Evolutionary conservation across 176 grass and related monocot species (phyloP), one percentile per base, ranked within the genome.

Genomic region (Thalia dealbata): DNA sequence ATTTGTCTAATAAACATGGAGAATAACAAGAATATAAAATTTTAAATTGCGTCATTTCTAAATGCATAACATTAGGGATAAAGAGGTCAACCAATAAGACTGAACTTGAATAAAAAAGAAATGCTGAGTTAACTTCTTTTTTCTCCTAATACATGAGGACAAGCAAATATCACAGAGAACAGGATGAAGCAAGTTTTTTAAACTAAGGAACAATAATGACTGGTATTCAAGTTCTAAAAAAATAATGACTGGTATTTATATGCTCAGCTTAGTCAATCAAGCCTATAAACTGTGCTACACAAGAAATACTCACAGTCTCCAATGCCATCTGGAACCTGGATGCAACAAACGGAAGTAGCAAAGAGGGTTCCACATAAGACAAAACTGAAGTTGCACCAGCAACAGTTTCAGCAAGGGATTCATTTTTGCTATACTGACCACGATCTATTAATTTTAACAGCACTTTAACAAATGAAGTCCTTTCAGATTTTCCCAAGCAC

Each of bases 341-440:
- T 69, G 89, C 86, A 68, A 97, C 81, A 88, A 88, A 89, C 0
- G 89, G 89, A 83, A 97, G 93, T 55, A 97, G 83, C 14, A 97
- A 79, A 24, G 87, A 84, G 61, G 93, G 89, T 71, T 97, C 89
- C 71, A 92, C 80, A 80, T 92, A 97, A 54, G 93, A 85, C 50
- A 97, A 79, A 78, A 97, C 68, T 72, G 93, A 97, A 75, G 89
- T 90, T 82, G 88, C 85, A 78, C 81, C 78, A 42, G 93, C 89
- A 81, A 97, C 89, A 29, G 89, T 86, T 81, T 92, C 87, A 71
- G 93, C 87, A 82, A 97, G 89, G 86, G 87, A 90, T 77, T 80
- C 79, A 25, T 92, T 84, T 78, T 97, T 97, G 89, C 93, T 97
- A 68, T 97, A 90, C 79, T 92, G 93, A 82, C 93, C 89, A 73